phyloP scores from a whole-genome alignment of 805 yeast genomes.

The Clavispora vitiphila region DNA sequence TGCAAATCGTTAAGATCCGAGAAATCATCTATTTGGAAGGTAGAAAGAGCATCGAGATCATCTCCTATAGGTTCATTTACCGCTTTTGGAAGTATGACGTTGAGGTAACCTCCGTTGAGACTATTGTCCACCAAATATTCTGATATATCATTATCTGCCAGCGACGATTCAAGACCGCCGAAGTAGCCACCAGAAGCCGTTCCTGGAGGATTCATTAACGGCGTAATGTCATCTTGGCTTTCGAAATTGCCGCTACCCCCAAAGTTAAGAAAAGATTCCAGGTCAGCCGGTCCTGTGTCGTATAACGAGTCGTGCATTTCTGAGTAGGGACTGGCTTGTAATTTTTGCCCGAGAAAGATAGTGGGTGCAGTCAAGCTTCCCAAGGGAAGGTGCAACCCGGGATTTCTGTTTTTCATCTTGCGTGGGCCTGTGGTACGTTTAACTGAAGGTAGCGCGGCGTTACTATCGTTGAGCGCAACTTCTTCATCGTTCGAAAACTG shows the following conservation, averaged over 20 bases:
- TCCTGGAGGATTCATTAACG: conserved; percentile 14
- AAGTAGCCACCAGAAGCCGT: conserved; percentile 13
- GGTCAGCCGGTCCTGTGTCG: neutral
- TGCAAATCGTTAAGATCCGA: neutral
- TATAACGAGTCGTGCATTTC: conserved; percentile 6
- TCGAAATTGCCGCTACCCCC: conserved; percentile 1
- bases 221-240: conserved; percentile 11
- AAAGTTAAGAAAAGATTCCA: neutral
- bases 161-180: conserved; percentile 6
- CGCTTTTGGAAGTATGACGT: neutral
- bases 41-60: neutral
- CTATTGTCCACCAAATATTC: neutral
- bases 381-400: conserved; percentile 23
- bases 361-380: conserved; percentile 16
- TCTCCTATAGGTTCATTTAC: neutral
- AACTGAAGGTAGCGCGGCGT: no score
- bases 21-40: neutral
- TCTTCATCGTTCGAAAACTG: neutral
- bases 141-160: neutral
- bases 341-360: conserved; percentile 6
- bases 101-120: neutral
- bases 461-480: neutral
- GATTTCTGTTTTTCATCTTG: conserved; percentile 14
- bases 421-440: neutral
- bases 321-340: conserved; percentile 17